Base-by-base conservation (phyloP, 108 stramenopile species). In the Conticribra weissflogii region DNA sequence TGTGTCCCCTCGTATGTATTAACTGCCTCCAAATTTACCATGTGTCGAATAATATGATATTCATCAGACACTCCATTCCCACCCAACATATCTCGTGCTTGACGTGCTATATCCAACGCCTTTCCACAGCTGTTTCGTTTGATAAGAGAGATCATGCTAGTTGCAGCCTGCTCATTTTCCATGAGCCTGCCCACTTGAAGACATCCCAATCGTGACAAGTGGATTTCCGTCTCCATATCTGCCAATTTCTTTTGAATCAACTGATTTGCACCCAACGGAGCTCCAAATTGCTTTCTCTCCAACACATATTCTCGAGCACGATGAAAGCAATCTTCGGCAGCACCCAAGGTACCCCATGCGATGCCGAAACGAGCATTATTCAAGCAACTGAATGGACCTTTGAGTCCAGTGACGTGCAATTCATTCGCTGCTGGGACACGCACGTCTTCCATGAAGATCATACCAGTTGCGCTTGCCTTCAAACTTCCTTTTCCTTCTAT, bases 1-100 rank as follows among this genome's bases (percentile, higher is more conserved):
- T 96, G 96, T 9, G 98, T 98, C 15, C 98, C 98, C 80, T 98
- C 98, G 72, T 98, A 98, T 0, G 98, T 98, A 80, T 97, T 97
- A 47, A 98, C 98, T 14, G 98, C 97, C 81, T 98, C 98, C 62
- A 98, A 65, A 52, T 97, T 97, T 82, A 93, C 85, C 66, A 90
- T 76, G 73, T 98, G 98, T 28, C 98, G 90, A 60, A 98, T 97
- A 34, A 97, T 80, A 63, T 96, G 96, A 69, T 98, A 98, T 78
- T 98, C 98, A 78, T 98, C 98, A 15, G 87, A 85, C 34, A 98
- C 89, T 16, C 98, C 98, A 71, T 98, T 98, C 14, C 95, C 98
- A 17, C 98, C 98, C 48, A 97, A 68, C 94, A 98, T 92, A 75
- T 98, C 98, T 24, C 97, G 74, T 4, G 89, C 85, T 24, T 31